Conservation (phyloP, 495 filamentous ascomycete genomes). For the Podospora bellae-mahoneyi region DNA sequence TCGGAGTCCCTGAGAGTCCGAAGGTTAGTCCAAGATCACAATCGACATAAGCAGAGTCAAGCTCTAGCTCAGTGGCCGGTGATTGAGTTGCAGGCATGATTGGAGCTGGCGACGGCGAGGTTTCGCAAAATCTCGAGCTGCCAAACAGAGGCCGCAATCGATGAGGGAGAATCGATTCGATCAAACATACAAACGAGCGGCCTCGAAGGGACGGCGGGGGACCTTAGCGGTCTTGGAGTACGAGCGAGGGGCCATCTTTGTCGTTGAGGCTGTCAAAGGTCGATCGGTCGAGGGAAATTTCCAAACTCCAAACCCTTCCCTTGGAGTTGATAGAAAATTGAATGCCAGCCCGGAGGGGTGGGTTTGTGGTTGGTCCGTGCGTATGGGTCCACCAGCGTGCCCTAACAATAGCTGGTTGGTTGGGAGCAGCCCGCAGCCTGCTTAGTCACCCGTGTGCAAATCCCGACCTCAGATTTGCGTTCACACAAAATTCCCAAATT, state of each 20-base stretch:
- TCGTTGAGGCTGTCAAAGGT: slow-evolving; percentile 41
- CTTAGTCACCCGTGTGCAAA: slow-evolving; percentile 35
- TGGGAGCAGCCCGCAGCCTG: slow-evolving; percentile 13
- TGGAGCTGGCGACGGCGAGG: slow-evolving; percentile 1
- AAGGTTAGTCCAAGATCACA: slow-evolving; percentile 52
- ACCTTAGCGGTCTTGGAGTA: slow-evolving; percentile 99
- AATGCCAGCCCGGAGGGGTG: slow-evolving; percentile 24
- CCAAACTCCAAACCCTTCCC: not conserved
- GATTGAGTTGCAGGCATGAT: slow-evolving; percentile 40
- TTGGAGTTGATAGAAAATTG: slow-evolving; percentile 25
- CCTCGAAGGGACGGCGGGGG: slow-evolving; percentile 85
- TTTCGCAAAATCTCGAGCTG: slow-evolving; percentile 49
- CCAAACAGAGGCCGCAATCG: slow-evolving; percentile 33
- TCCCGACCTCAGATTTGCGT: slow-evolving; percentile 31
- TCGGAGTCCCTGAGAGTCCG: slow-evolving; percentile 81
- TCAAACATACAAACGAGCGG: slow-evolving; percentile 82
- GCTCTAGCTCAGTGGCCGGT: slow-evolving; percentile 97
- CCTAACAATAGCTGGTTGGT: slow-evolving; percentile 27
- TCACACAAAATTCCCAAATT: slow-evolving; percentile 35
- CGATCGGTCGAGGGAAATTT: slow-evolving; percentile 34
- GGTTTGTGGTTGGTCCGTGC: slow-evolving; percentile 44
- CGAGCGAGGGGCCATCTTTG: slow-evolving; percentile 52
- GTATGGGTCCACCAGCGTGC: slow-evolving; percentile 22
- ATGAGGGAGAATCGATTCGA: slow-evolving; percentile 16
- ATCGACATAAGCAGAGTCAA: slow-evolving; percentile 96